A percentile compares a stretch with the other conserved stretches of the same genome.
Conservation (phyloP, 192 early-diverging fungal genomes). For the Mortierella hygrophila region DNA sequence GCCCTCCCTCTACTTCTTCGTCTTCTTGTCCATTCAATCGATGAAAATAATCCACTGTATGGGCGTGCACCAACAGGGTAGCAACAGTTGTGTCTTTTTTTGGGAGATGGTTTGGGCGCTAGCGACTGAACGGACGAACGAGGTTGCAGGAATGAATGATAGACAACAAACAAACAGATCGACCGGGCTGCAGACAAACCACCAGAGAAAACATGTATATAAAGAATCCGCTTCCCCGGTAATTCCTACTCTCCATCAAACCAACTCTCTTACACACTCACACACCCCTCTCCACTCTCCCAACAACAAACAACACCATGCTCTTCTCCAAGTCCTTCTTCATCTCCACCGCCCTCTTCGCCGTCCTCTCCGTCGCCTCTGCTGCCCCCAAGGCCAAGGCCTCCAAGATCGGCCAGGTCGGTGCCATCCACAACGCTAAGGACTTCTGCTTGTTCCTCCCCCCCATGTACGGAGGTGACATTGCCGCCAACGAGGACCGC, state of each 20-base stretch:
- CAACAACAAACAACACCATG: conserved; percentile 17
- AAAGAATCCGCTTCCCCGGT: background rate
- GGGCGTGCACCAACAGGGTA: conserved; percentile 6
- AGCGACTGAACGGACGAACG: background rate
- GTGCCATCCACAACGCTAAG: conserved; percentile 30
- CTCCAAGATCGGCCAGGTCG: conserved; percentile 21
- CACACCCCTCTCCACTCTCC: background rate
- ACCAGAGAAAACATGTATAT: background rate
- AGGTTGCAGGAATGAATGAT: background rate
- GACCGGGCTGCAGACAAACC: background rate
- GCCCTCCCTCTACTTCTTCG: background rate
- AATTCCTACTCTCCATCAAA: background rate
- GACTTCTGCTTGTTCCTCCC: conserved; percentile 68
- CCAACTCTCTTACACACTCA: background rate
- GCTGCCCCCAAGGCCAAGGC: conserved; percentile 18
- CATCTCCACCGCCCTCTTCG: conserved; percentile 21
- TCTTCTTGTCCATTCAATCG: background rate
- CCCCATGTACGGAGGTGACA: conserved; percentile 51
- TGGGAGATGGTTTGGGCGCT: background rate
- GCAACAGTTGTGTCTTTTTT: background rate
- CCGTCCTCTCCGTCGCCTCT: conserved; percentile 35
- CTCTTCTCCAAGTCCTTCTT: conserved; percentile 43
- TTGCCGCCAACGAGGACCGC: conserved; percentile 60
- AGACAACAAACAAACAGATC: background rate
- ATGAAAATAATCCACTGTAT: background rate